These are phyloP conservation scores for Macrocystidia cucumis DNA, from an alignment of 1,284 basidiomycete species.

Conservation along the genomic window DNA sequence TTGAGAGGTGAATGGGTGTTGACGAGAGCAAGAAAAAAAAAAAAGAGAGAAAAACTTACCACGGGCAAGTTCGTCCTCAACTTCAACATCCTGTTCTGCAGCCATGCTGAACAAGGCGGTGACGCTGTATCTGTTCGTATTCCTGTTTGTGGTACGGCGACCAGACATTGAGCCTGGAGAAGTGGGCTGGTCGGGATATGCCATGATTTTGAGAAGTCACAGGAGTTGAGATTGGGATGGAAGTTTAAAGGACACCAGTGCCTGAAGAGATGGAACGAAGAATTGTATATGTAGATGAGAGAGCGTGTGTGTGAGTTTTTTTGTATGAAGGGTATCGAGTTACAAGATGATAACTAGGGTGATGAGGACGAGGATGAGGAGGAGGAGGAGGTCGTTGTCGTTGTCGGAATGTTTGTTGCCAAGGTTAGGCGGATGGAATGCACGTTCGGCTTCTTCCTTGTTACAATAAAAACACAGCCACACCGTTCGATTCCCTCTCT, in stretches of 20 bases:
- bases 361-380: conserved; percentile 11
- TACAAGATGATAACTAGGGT: conserved; percentile 9
- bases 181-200: conserved; percentile 55
- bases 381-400: conserved; percentile 30
- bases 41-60: conserved; percentile 41
- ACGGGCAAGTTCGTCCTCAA: conserved; percentile 95
- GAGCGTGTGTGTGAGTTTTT: conserved; percentile 9
- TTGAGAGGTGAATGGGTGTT: no score
- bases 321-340: conserved; percentile 9
- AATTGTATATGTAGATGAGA: conserved; percentile 10
- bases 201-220: conserved; percentile 44
- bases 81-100: conserved; percentile 97
- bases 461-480: no score
- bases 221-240: no score
- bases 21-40: conserved; percentile 2
- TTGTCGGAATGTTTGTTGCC: conserved; percentile 12
- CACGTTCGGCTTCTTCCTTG: conserved; percentile 15
- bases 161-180: conserved; percentile 60
- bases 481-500: no score
- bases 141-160: conserved; percentile 78
- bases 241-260: no score
- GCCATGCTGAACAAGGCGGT: conserved; percentile 97
- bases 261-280: conserved; percentile 6
- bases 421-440: conserved; percentile 12
- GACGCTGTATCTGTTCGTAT: conserved; percentile 94